These are phyloP conservation scores for Ogataea ramenticola DNA, from an alignment of 805 yeast species.

Conservation along the genomic window DNA sequence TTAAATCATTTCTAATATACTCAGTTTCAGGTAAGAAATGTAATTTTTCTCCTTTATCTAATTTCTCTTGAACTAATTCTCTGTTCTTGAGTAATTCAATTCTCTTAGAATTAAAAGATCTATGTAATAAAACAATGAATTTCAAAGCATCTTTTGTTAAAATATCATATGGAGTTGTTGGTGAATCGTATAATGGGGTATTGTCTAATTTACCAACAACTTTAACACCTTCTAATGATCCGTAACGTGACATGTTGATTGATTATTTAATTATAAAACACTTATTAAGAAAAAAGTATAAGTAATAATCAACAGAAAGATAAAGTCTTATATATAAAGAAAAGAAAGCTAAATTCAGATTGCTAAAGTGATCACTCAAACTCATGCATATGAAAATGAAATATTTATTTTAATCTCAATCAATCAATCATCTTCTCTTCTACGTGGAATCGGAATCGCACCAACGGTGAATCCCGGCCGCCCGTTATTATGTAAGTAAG, in stretches of 20 bases:
- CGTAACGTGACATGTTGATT: not conserved
- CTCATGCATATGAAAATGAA: too few relatives aligned
- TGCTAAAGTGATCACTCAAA: too few relatives aligned
- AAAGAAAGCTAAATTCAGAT: too few relatives aligned
- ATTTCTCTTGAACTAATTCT: slow-evolving; percentile 47
- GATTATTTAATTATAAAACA: too few relatives aligned
- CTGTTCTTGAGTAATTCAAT: slow-evolving; percentile 54
- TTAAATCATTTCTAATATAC: slow-evolving; percentile 60
- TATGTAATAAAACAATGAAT: slow-evolving; percentile 65
- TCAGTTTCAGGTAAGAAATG: slow-evolving; percentile 65
- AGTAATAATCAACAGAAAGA: too few relatives aligned
- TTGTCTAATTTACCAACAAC: slow-evolving; percentile 41
- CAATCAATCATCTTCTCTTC: not conserved
- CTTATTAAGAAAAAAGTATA: too few relatives aligned
- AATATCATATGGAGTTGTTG: slow-evolving; percentile 42
- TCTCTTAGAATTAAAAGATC: slow-evolving; percentile 61
- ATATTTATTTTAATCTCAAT: too few relatives aligned
- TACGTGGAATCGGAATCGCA: too few relatives aligned
- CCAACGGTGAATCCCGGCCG: slow-evolving; percentile 1
- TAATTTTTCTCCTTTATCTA: slow-evolving; percentile 57
- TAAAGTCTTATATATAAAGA: too few relatives aligned
- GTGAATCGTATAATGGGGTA: slow-evolving; percentile 27
- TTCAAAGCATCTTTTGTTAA: slow-evolving; percentile 54
- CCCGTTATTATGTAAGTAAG: too few relatives aligned
- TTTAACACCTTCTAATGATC: slow-evolving; percentile 41